phyloP scores from a whole-genome alignment of 1,284 basidiomycete genomes.

The Puccinia polysora region DNA sequence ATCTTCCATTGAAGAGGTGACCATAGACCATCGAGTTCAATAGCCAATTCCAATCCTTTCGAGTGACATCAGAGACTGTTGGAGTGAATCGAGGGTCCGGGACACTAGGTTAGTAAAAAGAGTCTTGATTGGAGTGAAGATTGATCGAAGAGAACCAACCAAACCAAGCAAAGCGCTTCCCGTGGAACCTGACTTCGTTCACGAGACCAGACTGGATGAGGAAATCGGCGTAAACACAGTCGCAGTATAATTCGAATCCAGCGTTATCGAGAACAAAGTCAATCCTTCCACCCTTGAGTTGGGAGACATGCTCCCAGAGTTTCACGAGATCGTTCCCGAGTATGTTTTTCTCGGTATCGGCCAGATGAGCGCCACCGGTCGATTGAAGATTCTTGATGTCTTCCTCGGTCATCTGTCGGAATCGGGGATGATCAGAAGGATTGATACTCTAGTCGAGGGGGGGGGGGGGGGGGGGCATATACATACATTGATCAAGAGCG shows the following conservation, averaged over 20 bases:
- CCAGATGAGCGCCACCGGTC: slow-evolving; percentile 88
- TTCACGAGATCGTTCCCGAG: slow-evolving; percentile 74
- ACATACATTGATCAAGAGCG: slow-evolving; percentile 74
- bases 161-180: slow-evolving; percentile 57
- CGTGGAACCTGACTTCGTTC: slow-evolving; percentile 81
- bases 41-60: slow-evolving; percentile 90
- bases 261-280: slow-evolving; percentile 81
- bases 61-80: slow-evolving; percentile 78
- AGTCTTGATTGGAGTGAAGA: slow-evolving; percentile 66
- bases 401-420: slow-evolving; percentile 77
- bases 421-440: neutral
- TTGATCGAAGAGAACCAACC: neutral
- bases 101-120: slow-evolving; percentile 59
- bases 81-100: slow-evolving; percentile 51
- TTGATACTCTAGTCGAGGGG: neutral
- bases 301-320: slow-evolving; percentile 73
- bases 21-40: slow-evolving; percentile 78
- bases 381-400: slow-evolving; percentile 97
- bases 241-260: slow-evolving; percentile 93
- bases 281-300: slow-evolving; percentile 72
- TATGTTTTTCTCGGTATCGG: slow-evolving; percentile 93
- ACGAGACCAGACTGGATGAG: slow-evolving; percentile 86
- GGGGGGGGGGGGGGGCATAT: slow-evolving; percentile 7
- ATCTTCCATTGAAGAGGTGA: slow-evolving; percentile 74
- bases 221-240: slow-evolving; percentile 92